phyloP scores from a whole-genome alignment of 768 basidiomycete species.

The Daedaleopsis nitida region DNA sequence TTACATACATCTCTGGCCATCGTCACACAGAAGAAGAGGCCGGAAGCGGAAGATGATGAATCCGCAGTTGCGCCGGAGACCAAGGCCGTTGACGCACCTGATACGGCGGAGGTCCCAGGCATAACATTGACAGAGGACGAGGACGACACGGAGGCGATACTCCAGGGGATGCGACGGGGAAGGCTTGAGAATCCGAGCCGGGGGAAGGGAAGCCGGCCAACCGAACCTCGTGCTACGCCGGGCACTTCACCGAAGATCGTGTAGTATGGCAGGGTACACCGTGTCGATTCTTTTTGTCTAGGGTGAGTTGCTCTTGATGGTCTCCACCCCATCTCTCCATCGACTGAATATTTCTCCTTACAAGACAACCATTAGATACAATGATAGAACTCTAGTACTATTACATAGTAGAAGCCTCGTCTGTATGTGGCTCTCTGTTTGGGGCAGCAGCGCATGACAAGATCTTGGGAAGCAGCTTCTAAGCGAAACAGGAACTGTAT shows the following conservation, averaged over 20 bases:
- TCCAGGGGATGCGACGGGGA: constrained; percentile 3
- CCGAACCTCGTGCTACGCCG: not conserved
- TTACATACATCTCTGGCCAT: not conserved
- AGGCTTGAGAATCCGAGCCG: not conserved
- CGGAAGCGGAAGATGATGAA: not conserved
- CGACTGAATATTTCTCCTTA: not conserved
- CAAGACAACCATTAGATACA: too few species aligned
- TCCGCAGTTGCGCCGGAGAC: not conserved
- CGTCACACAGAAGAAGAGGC: not conserved
- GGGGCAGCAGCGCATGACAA: too few species aligned
- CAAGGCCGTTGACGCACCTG: not conserved
- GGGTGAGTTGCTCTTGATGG: not conserved
- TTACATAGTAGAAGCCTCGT: too few species aligned
- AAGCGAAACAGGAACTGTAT: too few species aligned
- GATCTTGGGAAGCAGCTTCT: too few species aligned
- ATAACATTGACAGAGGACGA: not conserved
- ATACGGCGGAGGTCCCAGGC: not conserved
- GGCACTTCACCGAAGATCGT: not conserved
- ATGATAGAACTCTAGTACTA: too few species aligned
- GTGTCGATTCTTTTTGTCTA: not conserved
- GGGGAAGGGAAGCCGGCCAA: not conserved
- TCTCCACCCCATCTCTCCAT: not conserved
- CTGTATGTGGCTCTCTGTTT: too few species aligned
- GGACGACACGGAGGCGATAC: not conserved
- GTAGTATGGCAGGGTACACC: not conserved